A percentile compares a stretch with the other conserved stretches of the same genome.
Conservation (phyloP, 164 flowering plant species). For the Magnolia officinalis region DNA sequence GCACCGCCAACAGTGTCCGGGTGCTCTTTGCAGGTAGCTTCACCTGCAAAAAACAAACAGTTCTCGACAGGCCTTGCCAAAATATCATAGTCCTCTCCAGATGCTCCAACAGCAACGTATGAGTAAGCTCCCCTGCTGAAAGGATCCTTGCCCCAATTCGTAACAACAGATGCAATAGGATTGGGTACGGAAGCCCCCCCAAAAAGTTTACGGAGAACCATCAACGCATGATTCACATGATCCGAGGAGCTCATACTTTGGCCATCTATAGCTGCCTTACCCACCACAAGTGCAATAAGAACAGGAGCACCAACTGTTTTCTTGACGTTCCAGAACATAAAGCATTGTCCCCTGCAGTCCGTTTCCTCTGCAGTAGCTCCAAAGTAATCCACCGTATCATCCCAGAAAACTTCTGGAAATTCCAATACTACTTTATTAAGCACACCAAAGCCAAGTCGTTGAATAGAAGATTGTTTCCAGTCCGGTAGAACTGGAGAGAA, state of each 20-base stretch:
- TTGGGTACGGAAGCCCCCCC: slow-evolving; percentile 77
- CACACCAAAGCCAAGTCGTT: slow-evolving; percentile 94
- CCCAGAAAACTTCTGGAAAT: slow-evolving; percentile 92
- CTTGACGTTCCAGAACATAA: slow-evolving; percentile 98
- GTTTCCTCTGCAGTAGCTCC: slow-evolving; percentile 97
- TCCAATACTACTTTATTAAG: slow-evolving; percentile 91
- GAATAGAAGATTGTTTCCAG: slow-evolving; percentile 77
- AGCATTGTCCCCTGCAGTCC: slow-evolving; percentile 74
- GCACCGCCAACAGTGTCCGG: slow-evolving; percentile 99
- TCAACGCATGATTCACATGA: slow-evolving; percentile 79
- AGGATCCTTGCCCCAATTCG: slow-evolving; percentile 99
- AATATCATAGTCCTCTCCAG: slow-evolving; percentile 97
- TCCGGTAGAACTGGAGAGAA: slow-evolving; percentile 85
- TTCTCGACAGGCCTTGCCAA: slow-evolving; percentile 87
- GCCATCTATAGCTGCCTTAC: slow-evolving; percentile 87
- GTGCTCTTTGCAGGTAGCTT: slow-evolving; percentile 99
- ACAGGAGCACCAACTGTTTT: slow-evolving; percentile 97
- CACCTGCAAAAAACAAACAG: slow-evolving; percentile 97
- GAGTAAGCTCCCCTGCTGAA: slow-evolving; percentile 95
- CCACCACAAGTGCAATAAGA: slow-evolving; percentile 92
- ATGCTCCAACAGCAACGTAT: slow-evolving; percentile 95
- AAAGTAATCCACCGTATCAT: slow-evolving; percentile 94
- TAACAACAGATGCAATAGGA: slow-evolving; percentile 93
- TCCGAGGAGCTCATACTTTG: slow-evolving; percentile 57
- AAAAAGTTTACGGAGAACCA: slow-evolving; percentile 84